Evolutionary conservation across 208 protist genomes (phyloP).

Genomic region (Crithidia brevicula): DNA sequence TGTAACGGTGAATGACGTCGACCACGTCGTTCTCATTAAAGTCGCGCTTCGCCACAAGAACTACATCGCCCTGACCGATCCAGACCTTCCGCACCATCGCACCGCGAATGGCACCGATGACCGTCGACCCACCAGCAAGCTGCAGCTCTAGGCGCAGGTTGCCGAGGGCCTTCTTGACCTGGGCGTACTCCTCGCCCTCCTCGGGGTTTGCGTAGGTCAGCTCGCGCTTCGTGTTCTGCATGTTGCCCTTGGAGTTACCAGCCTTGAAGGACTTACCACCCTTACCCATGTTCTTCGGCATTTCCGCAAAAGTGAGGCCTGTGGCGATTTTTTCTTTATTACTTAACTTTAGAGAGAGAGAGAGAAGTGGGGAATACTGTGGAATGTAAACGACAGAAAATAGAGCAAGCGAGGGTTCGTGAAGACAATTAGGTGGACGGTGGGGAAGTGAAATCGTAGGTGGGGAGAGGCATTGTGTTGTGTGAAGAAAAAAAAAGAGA

Average conservation of each 20-base stretch:
- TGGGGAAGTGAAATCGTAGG: no score
- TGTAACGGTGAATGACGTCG: conserved; percentile 86
- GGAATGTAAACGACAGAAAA: no score
- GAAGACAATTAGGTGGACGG: no score
- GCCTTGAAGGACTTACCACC: conserved; percentile 97
- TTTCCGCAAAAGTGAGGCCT: conserved; percentile 36
- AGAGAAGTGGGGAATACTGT: no score
- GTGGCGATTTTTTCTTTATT: conserved; percentile 8
- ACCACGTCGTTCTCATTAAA: conserved; percentile 86
- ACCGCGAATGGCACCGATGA: conserved; percentile 83
- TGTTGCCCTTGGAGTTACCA: conserved; percentile 94
- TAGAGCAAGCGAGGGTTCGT: no score
- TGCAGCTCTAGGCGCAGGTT: conserved; percentile 97
- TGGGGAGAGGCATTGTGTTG: no score
- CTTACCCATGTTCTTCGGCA: conserved; percentile 95
- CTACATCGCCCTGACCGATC: conserved; percentile 81
- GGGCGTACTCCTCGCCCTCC: conserved; percentile 98
- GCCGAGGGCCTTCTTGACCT: conserved; percentile 96
- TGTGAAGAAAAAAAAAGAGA: conserved; percentile 33
- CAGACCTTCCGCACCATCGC: conserved; percentile 89
- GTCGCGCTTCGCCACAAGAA: conserved; percentile 77
- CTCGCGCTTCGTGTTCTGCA: conserved; percentile 96
- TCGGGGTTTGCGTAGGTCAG: conserved; percentile 95
- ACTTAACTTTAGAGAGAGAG: no score
- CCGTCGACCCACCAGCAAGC: conserved; percentile 69